A percentile compares a stretch with the other conserved stretches of the same genome.
phyloP scores from a whole-genome alignment of 805 yeast genomes.

The Priceomyces carsonii region DNA sequence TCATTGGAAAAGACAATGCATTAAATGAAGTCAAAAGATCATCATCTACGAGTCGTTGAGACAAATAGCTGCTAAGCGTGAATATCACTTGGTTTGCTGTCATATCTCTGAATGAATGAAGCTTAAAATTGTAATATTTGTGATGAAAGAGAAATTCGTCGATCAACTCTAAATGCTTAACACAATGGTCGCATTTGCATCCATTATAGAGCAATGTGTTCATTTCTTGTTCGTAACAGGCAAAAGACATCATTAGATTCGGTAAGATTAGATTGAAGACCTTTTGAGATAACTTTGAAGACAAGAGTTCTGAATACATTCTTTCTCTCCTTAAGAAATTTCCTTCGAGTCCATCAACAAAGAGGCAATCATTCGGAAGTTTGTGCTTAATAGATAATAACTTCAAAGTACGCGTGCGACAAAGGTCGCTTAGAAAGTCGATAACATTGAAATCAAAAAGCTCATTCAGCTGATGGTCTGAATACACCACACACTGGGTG shows the following conservation, averaged over 20 bases:
- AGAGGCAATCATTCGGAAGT: constrained; percentile 57
- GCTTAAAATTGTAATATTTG: constrained; percentile 50
- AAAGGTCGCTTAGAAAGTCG: constrained; percentile 19
- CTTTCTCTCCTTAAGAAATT: constrained; percentile 62
- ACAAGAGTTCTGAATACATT: constrained; percentile 50
- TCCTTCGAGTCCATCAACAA: constrained; percentile 71
- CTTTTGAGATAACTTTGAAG: constrained; percentile 29
- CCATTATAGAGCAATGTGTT: constrained; percentile 80
- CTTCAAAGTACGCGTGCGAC: constrained; percentile 22
- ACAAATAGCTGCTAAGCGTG: constrained; percentile 46
- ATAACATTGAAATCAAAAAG: constrained; percentile 52
- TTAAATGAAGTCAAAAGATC: constrained; percentile 13
- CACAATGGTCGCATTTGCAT: constrained; percentile 63
- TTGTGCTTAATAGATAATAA: constrained; percentile 56
- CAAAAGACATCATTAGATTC: constrained; percentile 55
- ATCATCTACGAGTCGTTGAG: constrained; percentile 27
- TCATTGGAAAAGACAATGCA: constrained; percentile 17
- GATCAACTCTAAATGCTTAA: constrained; percentile 45
- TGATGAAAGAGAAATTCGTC: constrained; percentile 68
- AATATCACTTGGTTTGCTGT: constrained; percentile 59
- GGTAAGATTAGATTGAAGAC: constrained; percentile 55
- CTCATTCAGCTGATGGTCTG: constrained; percentile 27
- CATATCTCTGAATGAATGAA: constrained; percentile 56
- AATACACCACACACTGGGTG: constrained; percentile 30
- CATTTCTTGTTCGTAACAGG: constrained; percentile 70